Evolutionary conservation across 805 yeast species (phyloP), one percentile per base, ranked within the genome.

Genomic region (Hanseniaspora nectarophila): DNA sequence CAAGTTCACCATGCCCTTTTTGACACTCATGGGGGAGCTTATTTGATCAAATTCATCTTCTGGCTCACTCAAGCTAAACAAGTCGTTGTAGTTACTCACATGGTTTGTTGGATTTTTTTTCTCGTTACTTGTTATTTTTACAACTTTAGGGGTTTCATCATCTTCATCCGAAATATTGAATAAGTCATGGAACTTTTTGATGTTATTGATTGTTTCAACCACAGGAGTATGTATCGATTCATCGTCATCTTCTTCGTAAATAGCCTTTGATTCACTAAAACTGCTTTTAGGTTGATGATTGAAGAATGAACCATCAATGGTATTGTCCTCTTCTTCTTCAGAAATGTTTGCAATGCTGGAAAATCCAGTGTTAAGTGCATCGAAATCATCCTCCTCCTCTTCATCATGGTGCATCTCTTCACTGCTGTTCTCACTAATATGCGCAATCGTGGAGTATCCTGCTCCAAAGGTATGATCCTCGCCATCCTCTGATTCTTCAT

Each of bases 401-500:
- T 40, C 39, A 26, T 45, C 20, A 2, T 18, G 13, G 8, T 13
- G 35, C 8, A 26, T 16, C 23, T 45, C 43, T 7, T 56, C 56
- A 8, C 57, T 62, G 15, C 62, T 62, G 29, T 62, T 62, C 48
- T 47, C 51, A 6, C 37, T 47, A 4, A 47, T 47, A 5, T 32
- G 45, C 6, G 45, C 51, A 18, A 47, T 49, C 10, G 42, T 42
- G 10, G 46, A 49, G 33, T 26, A 42, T 3, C 46, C 53, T 10
- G 32, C 18, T 4, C 42, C 43, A 42, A 42, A 42, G 12, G 44
- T 34, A 18, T 49, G 42, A n/a, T n/a, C n/a, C 13, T 32, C 33
- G 8, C 35, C 18, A 29, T 57, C 57, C 33, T 61, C 68, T 3
- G n/a, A n/a, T n/a, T n/a, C n/a, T n/a, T n/a, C n/a, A n/a, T n/a